Evolutionary conservation across 345 rosid species (phyloP).

Genomic region (Eucalyptus tenuipes): DNA sequence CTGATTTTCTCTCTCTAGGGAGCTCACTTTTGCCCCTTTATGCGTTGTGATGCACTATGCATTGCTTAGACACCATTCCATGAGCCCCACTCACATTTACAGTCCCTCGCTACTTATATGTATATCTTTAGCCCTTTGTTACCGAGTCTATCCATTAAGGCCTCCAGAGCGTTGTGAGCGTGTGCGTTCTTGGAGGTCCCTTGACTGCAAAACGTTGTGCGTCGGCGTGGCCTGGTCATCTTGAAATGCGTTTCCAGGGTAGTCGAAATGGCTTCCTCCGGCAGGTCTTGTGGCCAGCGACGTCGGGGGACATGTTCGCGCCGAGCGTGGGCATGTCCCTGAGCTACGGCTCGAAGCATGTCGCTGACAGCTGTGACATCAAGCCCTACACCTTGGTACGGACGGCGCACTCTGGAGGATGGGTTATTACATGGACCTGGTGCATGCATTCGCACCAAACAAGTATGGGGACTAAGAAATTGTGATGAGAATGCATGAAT

Average conservation of each 20-base stretch:
- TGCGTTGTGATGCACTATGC: not conserved
- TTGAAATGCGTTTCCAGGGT: not conserved
- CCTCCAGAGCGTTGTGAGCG: not conserved
- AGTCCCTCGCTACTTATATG: not conserved
- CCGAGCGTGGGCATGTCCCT: not conserved
- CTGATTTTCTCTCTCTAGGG: not conserved
- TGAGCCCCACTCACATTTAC: not conserved
- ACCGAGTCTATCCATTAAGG: not conserved
- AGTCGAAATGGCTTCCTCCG: not conserved
- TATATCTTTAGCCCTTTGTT: not conserved
- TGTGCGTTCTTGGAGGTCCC: not conserved
- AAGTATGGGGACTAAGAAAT: not conserved
- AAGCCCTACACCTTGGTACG: not conserved
- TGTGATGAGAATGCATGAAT: not conserved
- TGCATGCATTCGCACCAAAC: not conserved
- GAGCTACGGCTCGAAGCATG: not conserved
- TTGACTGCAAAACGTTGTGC: not conserved
- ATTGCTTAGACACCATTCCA: not conserved
- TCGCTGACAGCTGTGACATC: not conserved
- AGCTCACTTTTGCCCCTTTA: not conserved
- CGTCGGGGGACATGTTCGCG: not conserved
- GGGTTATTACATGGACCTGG: not conserved
- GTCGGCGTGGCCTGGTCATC: not conserved
- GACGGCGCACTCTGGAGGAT: not conserved
- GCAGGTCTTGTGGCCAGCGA: not conserved